phyloP scores from a whole-genome alignment of 1,284 basidiomycete species.

The Microbotryomycetes sp. region DNA sequence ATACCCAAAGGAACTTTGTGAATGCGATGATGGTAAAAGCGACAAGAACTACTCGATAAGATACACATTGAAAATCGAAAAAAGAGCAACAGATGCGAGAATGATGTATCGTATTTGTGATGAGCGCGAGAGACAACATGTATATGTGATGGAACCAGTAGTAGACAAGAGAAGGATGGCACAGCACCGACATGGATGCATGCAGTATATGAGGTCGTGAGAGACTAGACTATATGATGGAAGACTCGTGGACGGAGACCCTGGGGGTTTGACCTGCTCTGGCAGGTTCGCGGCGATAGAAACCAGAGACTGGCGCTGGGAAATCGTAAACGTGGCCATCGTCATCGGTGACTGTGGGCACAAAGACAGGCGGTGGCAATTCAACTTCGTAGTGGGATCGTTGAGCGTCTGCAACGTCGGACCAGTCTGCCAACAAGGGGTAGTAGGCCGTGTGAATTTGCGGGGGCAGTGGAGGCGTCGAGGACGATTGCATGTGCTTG shows the following conservation, averaged over 20 bases:
- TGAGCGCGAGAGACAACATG: background rate
- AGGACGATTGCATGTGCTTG: background rate
- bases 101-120: background rate
- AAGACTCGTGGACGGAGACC: background rate
- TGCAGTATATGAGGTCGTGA: no score
- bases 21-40: background rate
- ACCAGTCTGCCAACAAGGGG: conserved; percentile 31
- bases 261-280: background rate
- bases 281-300: conserved; percentile 9
- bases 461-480: background rate
- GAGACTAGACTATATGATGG: background rate
- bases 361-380: conserved; percentile 22
- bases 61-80: background rate
- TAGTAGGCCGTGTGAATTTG: conserved; percentile 26
- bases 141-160: background rate
- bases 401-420: conserved; percentile 14
- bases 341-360: conserved; percentile 14
- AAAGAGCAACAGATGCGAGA: background rate
- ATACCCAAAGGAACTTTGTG: no score
- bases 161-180: background rate
- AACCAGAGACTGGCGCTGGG: conserved; percentile 15
- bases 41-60: background rate
- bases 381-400: conserved; percentile 18
- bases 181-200: no score
- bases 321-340: conserved; percentile 8